Conservation (phyloP, 1,284 basidiomycete species). For the Papiliotrema terrestris region DNA sequence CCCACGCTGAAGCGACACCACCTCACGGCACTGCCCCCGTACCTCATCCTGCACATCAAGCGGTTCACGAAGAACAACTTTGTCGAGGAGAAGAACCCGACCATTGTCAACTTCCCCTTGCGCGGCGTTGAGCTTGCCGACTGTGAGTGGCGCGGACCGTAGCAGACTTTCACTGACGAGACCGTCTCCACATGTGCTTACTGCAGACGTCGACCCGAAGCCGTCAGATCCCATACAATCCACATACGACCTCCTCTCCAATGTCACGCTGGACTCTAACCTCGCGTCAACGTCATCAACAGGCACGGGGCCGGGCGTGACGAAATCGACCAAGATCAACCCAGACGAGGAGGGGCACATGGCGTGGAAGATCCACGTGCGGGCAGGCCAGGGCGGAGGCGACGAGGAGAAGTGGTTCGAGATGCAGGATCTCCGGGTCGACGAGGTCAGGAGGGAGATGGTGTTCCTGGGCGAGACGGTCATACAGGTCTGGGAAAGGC, state of each 20-base stretch:
- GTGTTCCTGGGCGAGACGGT: slow-evolving; percentile 96
- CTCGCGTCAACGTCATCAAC: slow-evolving; percentile 76
- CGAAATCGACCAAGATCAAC: slow-evolving; percentile 16
- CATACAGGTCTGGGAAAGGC: slow-evolving; percentile 64
- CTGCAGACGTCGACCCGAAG: slow-evolving; percentile 70
- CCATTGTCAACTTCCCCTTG: slow-evolving; percentile 94
- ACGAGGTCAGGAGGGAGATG: slow-evolving; percentile 93
- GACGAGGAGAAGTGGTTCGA: slow-evolving; percentile 93
- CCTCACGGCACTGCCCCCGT: slow-evolving; percentile 80
- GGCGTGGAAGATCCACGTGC: slow-evolving; percentile 85
- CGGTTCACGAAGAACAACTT: slow-evolving; percentile 98
- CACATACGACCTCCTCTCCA: slow-evolving; percentile 90
- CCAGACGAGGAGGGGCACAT: slow-evolving; percentile 31
- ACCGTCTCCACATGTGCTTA: no score
- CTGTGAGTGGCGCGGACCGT: no score
- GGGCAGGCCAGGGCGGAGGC: slow-evolving; percentile 64
- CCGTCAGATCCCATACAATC: slow-evolving; percentile 57
- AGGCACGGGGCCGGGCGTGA: slow-evolving; percentile 29
- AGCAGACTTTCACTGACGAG: no score
- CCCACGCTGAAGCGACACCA: slow-evolving; percentile 86
- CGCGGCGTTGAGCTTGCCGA: slow-evolving; percentile 85
- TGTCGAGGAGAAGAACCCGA: slow-evolving; percentile 98
- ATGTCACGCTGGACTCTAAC: slow-evolving; percentile 85
- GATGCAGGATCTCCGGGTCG: slow-evolving; percentile 94
- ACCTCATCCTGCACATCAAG: slow-evolving; percentile 92